Conservation (phyloP, 2,329 filamentous ascomycete genomes). For the Drechslerella stenobrocha region DNA sequence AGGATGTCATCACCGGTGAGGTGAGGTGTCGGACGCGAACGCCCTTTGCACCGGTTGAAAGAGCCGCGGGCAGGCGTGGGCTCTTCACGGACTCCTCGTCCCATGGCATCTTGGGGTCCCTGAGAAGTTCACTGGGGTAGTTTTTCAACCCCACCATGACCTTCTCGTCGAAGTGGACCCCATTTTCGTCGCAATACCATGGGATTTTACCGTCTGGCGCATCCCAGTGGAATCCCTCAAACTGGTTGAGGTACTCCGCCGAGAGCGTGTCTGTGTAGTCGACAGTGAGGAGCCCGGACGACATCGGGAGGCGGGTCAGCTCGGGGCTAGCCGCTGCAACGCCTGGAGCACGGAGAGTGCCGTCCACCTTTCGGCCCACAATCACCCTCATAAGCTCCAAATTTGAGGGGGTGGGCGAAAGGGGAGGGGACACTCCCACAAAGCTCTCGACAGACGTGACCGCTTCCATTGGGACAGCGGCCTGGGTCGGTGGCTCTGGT, state of each 20-base stretch:
- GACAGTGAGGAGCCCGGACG: slow-evolving; percentile 25
- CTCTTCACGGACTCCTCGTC: slow-evolving; percentile 15
- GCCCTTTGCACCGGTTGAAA: slow-evolving; percentile 21
- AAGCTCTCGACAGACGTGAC: slow-evolving; percentile 26
- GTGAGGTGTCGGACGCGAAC: slow-evolving; percentile 33
- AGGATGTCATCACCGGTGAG: slow-evolving; percentile 30
- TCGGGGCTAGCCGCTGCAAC: slow-evolving; percentile 19
- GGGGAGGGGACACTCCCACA: slow-evolving; percentile 13
- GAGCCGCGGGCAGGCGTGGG: slow-evolving; percentile 14
- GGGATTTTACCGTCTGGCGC: slow-evolving; percentile 34
- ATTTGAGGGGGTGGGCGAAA: slow-evolving; percentile 33
- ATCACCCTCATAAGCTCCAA: slow-evolving; percentile 28
- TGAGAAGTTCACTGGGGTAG: slow-evolving; percentile 12
- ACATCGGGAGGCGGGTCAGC: slow-evolving; percentile 33
- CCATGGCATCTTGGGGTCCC: slow-evolving; percentile 16
- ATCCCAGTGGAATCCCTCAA: slow-evolving; percentile 32
- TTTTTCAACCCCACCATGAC: slow-evolving; percentile 1
- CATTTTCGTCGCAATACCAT: slow-evolving; percentile 28
- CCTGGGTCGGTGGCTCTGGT: slow-evolving; percentile 11
- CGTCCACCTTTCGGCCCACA: slow-evolving; percentile 41
- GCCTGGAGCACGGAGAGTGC: slow-evolving; percentile 22
- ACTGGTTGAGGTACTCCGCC: slow-evolving; percentile 20
- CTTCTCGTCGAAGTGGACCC: slow-evolving; percentile 29
- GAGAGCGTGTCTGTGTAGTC: slow-evolving; percentile 26
- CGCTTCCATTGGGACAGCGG: slow-evolving; percentile 9